Base-by-base conservation (phyloP, 495 filamentous ascomycete species). In the Aspergillus coremiiformis region DNA sequence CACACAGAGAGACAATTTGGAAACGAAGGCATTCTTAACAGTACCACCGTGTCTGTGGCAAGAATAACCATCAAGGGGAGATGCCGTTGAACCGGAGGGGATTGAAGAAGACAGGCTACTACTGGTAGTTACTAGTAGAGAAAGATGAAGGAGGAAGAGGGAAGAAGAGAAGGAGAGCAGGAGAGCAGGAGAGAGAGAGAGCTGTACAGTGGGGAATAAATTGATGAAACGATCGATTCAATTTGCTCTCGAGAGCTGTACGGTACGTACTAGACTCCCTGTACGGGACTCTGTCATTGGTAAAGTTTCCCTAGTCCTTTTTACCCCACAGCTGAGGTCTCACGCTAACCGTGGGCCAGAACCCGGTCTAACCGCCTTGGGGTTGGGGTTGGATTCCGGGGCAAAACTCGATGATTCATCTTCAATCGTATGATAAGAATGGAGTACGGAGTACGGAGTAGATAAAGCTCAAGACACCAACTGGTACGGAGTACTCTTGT, bases 291-390 rank as follows among this genome's bases (percentile, higher is more conserved):
- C n/a, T 41, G 19, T 21, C 1, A 15, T 20, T 2, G 2, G 12
- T 37, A 41, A 41, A 17, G 37, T 41, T 41, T n/a, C n/a, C n/a
- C n/a, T n/a, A n/a, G n/a, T n/a, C n/a, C n/a, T n/a, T n/a, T 53
- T 57, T 61, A 61, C 58, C 58, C 58, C 58, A 61, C 55, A 58
- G 11, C 20, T 53, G 49, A n/a, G n/a, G n/a, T n/a, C n/a, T n/a
- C n/a, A n/a, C n/a, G n/a, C n/a, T n/a, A n/a, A 59, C 49, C 52
- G 52, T 49, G 52, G 56, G 45, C 52, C 57, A 44, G 41, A 52
- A 57, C 8, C n/a, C 17, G 42, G 58, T 54, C 54, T 61, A 61
- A 49, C 52, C 51, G 33, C 20, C 39, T 41, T 17, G 39, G 47
- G 45, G 44, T 12, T 22, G 30, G 27, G 37, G n/a, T n/a, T n/a